Evolutionary conservation across 768 basidiomycete species (phyloP).

Genomic region (Tulasnella sp.): DNA sequence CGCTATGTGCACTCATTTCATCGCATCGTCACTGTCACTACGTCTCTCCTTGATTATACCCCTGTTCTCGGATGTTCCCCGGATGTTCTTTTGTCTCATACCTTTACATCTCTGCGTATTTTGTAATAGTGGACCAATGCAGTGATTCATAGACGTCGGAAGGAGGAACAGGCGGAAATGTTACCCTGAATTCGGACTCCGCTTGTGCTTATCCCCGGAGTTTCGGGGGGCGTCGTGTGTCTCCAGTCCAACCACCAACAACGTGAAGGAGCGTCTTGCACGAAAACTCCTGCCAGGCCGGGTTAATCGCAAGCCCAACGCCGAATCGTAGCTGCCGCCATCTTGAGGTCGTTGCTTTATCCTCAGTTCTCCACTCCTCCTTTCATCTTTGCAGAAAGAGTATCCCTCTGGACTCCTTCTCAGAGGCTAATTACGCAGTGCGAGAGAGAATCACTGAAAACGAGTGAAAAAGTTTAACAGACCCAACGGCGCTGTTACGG

Average conservation of each 20-base stretch:
- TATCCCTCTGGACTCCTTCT: too few species aligned
- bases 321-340: not conserved
- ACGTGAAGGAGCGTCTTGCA: conserved; percentile 8
- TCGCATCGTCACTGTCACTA: not conserved
- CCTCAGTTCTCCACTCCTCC: too few species aligned
- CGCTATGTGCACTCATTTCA: not conserved
- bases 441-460: too few species aligned
- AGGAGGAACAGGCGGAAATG: not conserved
- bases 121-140: not conserved
- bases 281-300: too few species aligned
- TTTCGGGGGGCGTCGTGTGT: not conserved
- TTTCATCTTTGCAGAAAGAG: conserved; percentile 1
- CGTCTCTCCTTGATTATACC: not conserved
- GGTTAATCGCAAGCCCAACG: not conserved
- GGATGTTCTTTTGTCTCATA: not conserved
- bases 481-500: too few species aligned
- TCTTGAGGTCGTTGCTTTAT: not conserved
- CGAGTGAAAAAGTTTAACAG: too few species aligned
- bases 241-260: conserved; percentile 13
- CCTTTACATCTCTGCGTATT: not conserved
- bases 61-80: not conserved
- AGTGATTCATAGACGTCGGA: conserved; percentile 5
- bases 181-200: not conserved
- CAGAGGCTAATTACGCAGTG: too few species aligned
- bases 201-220: conserved; percentile 5